Percentiles rank a stretch among this genome's conserved stretches.
Conservation (phyloP, 768 basidiomycete genomes). For the Tylopilus sp. region DNA sequence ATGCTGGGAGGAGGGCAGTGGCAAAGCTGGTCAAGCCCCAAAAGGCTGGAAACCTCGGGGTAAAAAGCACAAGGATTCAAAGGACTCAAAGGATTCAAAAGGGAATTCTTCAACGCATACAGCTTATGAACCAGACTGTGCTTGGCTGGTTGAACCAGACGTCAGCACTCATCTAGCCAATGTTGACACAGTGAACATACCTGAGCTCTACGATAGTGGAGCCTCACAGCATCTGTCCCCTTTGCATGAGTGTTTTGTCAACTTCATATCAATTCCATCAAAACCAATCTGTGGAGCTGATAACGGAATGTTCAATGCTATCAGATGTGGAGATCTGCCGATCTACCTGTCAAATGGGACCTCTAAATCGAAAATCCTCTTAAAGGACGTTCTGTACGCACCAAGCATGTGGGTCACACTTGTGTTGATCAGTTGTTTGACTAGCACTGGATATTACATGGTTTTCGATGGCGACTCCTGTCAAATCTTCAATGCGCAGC, state of each 20-base stretch:
- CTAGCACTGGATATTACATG: neutral
- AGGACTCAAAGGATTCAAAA: neutral
- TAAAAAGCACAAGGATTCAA: too few species aligned
- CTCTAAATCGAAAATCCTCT: neutral
- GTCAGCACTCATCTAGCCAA: neutral
- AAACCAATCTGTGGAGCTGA: neutral
- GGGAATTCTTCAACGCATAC: neutral
- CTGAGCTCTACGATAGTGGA: too few species aligned
- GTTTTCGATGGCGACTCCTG: neutral
- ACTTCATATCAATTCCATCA: neutral
- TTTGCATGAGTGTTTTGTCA: neutral
- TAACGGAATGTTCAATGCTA: neutral
- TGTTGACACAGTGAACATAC: neutral
- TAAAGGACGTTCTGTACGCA: neutral
- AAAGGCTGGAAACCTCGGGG: too few species aligned
- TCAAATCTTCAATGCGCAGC: neutral
- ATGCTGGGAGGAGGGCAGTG: neutral
- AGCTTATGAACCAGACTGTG: neutral
- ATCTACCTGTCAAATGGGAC: neutral
- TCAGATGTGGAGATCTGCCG: neutral
- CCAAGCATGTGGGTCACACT: neutral
- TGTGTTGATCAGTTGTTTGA: neutral
- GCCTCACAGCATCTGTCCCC: neutral
- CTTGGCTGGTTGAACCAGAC: neutral
- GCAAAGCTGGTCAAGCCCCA: neutral